phyloP scores from a whole-genome alignment of 2,329 filamentous ascomycete species.

The Venturia nashicola region DNA sequence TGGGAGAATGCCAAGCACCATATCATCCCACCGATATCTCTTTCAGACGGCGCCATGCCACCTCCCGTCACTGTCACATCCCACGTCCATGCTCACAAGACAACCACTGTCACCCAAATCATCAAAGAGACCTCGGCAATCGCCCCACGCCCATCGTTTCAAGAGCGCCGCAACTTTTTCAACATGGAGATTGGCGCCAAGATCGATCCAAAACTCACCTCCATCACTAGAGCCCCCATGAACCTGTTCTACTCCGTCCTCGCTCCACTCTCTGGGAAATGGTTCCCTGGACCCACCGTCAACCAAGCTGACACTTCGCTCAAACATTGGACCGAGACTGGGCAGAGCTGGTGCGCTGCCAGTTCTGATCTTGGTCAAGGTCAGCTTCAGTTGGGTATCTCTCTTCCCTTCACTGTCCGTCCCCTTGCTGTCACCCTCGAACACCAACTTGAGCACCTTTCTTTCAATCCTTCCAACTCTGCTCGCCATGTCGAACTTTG shows the following conservation, averaged over 20 bases:
- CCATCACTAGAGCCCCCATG: background rate
- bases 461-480: constrained; percentile 27
- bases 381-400: constrained; percentile 53
- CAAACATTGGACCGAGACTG: constrained; percentile 59
- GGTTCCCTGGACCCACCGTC: constrained; percentile 9
- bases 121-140: background rate
- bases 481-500: constrained; percentile 34
- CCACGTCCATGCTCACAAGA: background rate
- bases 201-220: background rate
- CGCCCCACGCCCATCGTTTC: background rate
- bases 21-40: background rate
- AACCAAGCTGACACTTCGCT: constrained; percentile 45
- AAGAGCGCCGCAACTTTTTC: constrained; percentile 2
- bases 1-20: background rate
- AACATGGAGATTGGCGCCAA: background rate
- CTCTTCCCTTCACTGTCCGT: constrained; percentile 22
- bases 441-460: constrained; percentile 29
- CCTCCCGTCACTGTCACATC: background rate
- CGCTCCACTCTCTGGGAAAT: background rate
- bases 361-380: constrained; percentile 34
- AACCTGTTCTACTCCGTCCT: background rate
- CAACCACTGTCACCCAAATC: background rate
- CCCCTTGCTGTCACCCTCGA: constrained; percentile 32
- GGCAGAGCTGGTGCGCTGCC: constrained; percentile 76
- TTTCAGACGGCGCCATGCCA: background rate